These are phyloP conservation scores for Dictyostelium discoideum DNA, from an alignment of 78 protist genomes.

Conservation along the genomic window dicty_2.7 NC_007088.5:5844001-5844500, in stretches of 20 bases:
- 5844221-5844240: neutral
- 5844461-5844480: slow-evolving; percentile 60
- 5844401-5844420: neutral
- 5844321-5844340: slow-evolving; percentile 46
- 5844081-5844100: neutral
- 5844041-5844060: neutral
- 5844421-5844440: neutral
- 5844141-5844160: neutral
- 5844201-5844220: neutral
- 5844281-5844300: neutral
- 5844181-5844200: slow-evolving; percentile 11
- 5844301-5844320: slow-evolving; percentile 15
- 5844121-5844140: neutral
- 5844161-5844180: neutral
- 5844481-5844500: slow-evolving; percentile 61
- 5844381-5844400: slow-evolving; percentile 9
- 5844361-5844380: neutral
- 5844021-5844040: neutral
- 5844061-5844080: neutral
- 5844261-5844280: neutral
- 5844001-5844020: neutral
- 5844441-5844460: slow-evolving; percentile 39
- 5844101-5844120: neutral
- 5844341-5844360: slow-evolving; percentile 8
- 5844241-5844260: neutral